These are phyloP conservation scores for Davidsoniella virescens DNA, from an alignment of 2,329 filamentous ascomycete genomes.

Conservation along the genomic window DNA sequence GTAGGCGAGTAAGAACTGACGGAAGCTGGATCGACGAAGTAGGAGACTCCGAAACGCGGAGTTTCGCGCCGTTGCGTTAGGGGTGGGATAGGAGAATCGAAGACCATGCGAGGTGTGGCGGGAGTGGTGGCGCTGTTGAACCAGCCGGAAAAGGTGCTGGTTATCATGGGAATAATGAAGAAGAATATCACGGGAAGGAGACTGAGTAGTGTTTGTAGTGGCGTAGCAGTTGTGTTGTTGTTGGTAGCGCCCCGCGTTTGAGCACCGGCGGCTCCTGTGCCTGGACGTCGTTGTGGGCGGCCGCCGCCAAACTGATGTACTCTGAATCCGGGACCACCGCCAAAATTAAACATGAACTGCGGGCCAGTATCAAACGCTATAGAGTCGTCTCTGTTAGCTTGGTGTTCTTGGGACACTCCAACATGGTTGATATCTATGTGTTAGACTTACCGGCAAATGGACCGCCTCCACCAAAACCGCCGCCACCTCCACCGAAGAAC, in stretches of 20 bases:
- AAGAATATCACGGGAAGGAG: conserved; percentile 79
- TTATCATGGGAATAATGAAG: conserved; percentile 71
- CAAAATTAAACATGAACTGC: conserved; percentile 89
- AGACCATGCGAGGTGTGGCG: conserved; percentile 52
- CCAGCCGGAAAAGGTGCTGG: conserved; percentile 55
- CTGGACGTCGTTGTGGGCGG: conserved; percentile 59
- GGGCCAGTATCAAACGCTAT: conserved; percentile 58
- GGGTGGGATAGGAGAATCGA: conserved; percentile 53
- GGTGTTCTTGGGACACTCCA: too few species aligned
- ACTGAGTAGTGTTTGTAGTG: conserved; percentile 47
- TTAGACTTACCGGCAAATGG: conserved; percentile 26
- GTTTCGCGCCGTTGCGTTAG: conserved; percentile 61
- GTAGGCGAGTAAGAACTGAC: conserved; percentile 51
- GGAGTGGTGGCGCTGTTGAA: conserved; percentile 27
- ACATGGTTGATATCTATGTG: not conserved
- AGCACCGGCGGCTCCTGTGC: conserved; percentile 36
- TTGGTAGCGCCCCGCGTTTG: conserved; percentile 19
- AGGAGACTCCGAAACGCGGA: conserved; percentile 55
- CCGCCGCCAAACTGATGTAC: conserved; percentile 90
- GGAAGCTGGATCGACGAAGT: conserved; percentile 71
- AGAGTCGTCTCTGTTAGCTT: conserved; percentile 3
- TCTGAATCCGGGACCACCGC: conserved; percentile 69
- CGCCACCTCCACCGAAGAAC: conserved; percentile 77
- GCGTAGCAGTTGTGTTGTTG: conserved; percentile 22
- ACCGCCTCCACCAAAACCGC: conserved; percentile 47